phyloP scores from a whole-genome alignment of 164 flowering plant species.

The Aristolochia fimbriata region DNA sequence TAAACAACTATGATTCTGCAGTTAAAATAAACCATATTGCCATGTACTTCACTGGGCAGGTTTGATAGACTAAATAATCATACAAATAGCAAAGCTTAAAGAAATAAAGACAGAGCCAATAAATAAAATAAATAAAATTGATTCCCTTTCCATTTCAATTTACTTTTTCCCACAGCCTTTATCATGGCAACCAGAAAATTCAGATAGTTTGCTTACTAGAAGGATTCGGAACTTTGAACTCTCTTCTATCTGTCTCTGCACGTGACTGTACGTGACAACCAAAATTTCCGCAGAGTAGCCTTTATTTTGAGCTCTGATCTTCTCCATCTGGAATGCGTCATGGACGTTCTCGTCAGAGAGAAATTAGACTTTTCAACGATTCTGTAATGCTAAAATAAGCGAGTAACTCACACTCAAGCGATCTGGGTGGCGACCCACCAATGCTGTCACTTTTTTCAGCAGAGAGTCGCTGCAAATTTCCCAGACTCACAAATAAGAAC shows the following conservation, averaged over 20 bases:
- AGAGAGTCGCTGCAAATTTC: constrained; percentile 49
- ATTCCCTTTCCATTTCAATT: not conserved
- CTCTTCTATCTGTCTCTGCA: constrained; percentile 34
- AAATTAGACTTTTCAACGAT: not conserved
- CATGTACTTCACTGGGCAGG: no score
- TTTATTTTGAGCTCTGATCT: constrained; percentile 42
- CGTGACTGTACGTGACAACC: constrained; percentile 63
- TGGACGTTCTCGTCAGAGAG: constrained; percentile 1
- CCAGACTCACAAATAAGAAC: constrained; percentile 1
- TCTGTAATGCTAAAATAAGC: not conserved
- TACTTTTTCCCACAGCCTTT: not conserved
- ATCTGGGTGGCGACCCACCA: constrained; percentile 75
- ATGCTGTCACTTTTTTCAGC: constrained; percentile 46
- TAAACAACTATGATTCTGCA: not conserved
- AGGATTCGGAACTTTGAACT: constrained; percentile 73
- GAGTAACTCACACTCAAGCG: constrained; percentile 46
- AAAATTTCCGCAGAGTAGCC: constrained; percentile 66
- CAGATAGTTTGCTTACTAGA: constrained; percentile 51
- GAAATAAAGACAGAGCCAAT: not conserved
- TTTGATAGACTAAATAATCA: no score
- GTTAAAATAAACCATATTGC: no score
- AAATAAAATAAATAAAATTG: not conserved
- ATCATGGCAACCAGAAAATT: not conserved
- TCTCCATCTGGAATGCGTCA: constrained; percentile 44
- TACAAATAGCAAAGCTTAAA: not conserved